These are phyloP conservation scores for Hygrophila difformis DNA, from an alignment of 257 asterid species.

Conservation along the genomic window DNA sequence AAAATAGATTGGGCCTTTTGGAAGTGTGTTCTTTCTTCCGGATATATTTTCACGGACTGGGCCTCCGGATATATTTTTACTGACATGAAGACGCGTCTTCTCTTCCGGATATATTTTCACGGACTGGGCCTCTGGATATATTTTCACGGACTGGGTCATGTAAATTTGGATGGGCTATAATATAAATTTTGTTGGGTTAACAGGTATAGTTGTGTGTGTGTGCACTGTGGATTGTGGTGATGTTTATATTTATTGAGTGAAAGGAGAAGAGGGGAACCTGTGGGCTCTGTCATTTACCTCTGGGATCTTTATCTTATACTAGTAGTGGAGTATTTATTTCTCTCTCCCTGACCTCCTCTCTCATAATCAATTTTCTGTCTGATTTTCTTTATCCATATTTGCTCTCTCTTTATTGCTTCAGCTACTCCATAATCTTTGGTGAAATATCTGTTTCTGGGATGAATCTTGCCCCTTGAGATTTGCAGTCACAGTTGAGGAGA, in stretches of 20 bases:
- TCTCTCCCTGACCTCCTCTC: slow-evolving; percentile 16
- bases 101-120: no score
- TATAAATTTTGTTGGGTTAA: no score
- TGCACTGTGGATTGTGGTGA: slow-evolving; percentile 8
- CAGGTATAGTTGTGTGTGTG: slow-evolving; percentile 13
- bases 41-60: no score
- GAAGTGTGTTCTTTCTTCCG: no score
- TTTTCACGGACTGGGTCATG: no score
- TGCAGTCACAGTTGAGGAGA: background rate
- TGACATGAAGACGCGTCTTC: no score
- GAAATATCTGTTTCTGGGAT: slow-evolving; percentile 20
- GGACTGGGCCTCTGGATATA: no score
- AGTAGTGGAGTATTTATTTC: no score
- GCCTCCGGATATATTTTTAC: no score
- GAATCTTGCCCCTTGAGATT: background rate
- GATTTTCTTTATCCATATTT: slow-evolving; percentile 19
- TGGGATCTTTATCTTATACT: no score
- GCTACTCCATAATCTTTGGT: background rate
- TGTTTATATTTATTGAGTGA: slow-evolving; percentile 34
- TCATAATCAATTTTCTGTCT: slow-evolving; percentile 28
- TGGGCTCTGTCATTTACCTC: slow-evolving; percentile 26
- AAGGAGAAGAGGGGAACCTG: slow-evolving; percentile 30
- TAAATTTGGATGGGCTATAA: no score
- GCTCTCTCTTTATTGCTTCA: slow-evolving; percentile 21
- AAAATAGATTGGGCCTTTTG: no score